A percentile compares a stretch with the other conserved stretches of the same genome.
phyloP scores from a whole-genome alignment of 73 alveolate genomes.

The Paramecium biaurelia region DNA sequence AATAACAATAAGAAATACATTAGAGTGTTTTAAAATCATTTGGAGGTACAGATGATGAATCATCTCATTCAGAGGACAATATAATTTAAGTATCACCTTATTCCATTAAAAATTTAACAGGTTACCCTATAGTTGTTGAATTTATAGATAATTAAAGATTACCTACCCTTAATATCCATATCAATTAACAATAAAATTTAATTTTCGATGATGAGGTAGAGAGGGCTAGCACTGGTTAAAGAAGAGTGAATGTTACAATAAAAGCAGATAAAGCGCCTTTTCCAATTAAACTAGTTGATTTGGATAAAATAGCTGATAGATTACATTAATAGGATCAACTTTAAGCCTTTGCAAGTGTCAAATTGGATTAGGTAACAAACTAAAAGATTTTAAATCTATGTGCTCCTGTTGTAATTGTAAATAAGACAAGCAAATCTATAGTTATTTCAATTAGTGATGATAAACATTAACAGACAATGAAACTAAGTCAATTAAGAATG shows the following conservation, averaged over 20 bases:
- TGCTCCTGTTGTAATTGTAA: background rate
- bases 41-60: background rate
- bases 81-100: constrained; percentile 32
- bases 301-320: background rate
- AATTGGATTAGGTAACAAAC: background rate
- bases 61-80: background rate
- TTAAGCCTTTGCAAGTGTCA: background rate
- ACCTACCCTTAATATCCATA: background rate
- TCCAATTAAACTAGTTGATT: background rate
- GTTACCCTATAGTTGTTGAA: background rate
- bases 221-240: background rate
- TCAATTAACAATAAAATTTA: background rate
- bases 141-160: background rate
- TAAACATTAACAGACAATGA: background rate
- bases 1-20: background rate
- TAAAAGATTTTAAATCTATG: background rate
- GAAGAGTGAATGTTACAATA: background rate
- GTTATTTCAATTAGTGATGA: background rate
- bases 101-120: constrained; percentile 45
- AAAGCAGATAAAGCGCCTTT: background rate
- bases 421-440: background rate
- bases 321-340: background rate
- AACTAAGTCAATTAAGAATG: background rate
- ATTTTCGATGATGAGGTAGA: background rate
- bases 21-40: background rate